These are phyloP conservation scores for Lentinula lateritia DNA, from an alignment of 768 basidiomycete genomes.

Conservation along the genomic window DNA sequence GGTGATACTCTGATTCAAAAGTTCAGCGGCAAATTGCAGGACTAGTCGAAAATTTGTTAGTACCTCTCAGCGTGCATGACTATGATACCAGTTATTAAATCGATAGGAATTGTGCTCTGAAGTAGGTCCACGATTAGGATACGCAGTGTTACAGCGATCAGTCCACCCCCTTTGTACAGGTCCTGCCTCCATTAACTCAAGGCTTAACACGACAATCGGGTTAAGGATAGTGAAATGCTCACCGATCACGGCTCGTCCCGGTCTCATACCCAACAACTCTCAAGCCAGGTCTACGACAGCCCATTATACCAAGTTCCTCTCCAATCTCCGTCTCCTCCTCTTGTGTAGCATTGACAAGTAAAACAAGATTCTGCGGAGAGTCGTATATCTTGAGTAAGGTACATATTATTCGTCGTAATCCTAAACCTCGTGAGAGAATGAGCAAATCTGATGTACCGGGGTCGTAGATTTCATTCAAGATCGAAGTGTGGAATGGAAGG, in stretches of 20 bases:
- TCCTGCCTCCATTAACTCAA: conserved; percentile 51
- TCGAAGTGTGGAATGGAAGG: conserved; percentile 63
- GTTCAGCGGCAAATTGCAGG: neutral
- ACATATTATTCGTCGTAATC: conserved; percentile 77
- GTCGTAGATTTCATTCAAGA: conserved; percentile 67
- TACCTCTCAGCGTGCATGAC: conserved; percentile 90
- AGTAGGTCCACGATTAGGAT: conserved; percentile 96
- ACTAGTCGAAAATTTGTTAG: neutral
- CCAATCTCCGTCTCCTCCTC: conserved; percentile 91
- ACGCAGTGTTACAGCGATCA: conserved; percentile 88
- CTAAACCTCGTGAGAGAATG: conserved; percentile 86
- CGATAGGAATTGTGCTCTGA: conserved; percentile 75
- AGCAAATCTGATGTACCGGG: conserved; percentile 69
- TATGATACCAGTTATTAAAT: conserved; percentile 84
- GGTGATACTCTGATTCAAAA: conserved; percentile 62
- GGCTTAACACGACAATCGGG: neutral
- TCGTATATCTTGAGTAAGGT: conserved; percentile 92
- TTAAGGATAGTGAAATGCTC: conserved; percentile 14
- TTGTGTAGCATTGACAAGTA: conserved; percentile 77
- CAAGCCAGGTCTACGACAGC: conserved; percentile 82
- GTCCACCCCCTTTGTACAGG: conserved; percentile 82
- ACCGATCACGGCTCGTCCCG: conserved; percentile 66
- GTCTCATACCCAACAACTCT: conserved; percentile 81
- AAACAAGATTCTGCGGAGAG: conserved; percentile 73
- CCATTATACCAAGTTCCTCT: conserved; percentile 90